phyloP scores from a whole-genome alignment of 805 yeast species.

The Metschnikowia dekortorum region DNA sequence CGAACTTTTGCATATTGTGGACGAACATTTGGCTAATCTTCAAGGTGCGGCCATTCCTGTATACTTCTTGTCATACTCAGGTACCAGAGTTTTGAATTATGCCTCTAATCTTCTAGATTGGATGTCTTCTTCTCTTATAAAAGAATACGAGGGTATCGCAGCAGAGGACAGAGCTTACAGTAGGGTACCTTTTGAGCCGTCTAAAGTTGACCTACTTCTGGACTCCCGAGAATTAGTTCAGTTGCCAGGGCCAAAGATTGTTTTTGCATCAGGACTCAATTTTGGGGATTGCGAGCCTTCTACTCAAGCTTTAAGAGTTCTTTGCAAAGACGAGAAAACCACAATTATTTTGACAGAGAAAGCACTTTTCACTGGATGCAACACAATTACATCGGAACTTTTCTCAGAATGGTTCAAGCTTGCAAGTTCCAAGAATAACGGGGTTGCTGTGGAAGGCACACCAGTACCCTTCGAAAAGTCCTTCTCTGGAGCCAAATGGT shows the following conservation, averaged over 20 bases:
- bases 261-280: constrained; percentile 70
- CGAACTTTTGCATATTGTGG: constrained; percentile 72
- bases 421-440: constrained; percentile 30
- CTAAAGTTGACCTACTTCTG: constrained; percentile 52
- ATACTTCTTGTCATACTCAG: constrained; percentile 70
- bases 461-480: constrained; percentile 50
- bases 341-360: constrained; percentile 74
- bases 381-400: constrained; percentile 48
- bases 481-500: constrained; percentile 37
- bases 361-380: constrained; percentile 26
- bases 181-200: constrained; percentile 73
- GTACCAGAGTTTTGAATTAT: constrained; percentile 70
- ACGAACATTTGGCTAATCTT: constrained; percentile 46
- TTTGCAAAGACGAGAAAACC: constrained; percentile 63
- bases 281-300: constrained; percentile 61
- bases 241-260: constrained; percentile 68
- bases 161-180: constrained; percentile 20
- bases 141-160: constrained; percentile 63
- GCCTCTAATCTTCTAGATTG: constrained; percentile 92
- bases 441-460: constrained; percentile 54
- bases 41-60: constrained; percentile 63
- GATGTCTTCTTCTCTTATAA: constrained; percentile 86
- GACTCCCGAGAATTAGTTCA: constrained; percentile 52
- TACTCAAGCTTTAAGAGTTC: constrained; percentile 44
- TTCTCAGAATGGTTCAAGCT: constrained; percentile 50